Conservation (phyloP, 2,329 filamentous ascomycete genomes). For the Aureobasidium melanogenum region DNA sequence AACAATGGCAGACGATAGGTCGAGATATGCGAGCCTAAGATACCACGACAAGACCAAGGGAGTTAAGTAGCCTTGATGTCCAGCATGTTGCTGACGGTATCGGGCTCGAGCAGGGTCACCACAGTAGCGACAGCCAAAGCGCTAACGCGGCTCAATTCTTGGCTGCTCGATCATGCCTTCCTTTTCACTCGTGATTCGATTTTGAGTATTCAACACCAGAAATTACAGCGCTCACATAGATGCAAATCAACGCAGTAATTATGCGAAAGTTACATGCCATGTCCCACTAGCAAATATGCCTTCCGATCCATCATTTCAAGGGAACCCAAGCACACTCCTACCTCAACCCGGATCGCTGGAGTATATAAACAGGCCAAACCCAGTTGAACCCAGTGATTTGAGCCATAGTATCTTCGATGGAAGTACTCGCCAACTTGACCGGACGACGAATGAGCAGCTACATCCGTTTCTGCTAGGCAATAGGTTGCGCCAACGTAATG, state of each 20-base stretch:
- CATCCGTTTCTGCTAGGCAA: slow-evolving; percentile 19
- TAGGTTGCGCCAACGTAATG: slow-evolving; percentile 4
- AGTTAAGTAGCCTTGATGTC: neutral
- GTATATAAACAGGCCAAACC: slow-evolving; percentile 28
- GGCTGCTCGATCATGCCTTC: neutral
- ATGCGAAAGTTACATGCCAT: neutral
- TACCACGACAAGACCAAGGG: no score
- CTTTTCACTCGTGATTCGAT: neutral
- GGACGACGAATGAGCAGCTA: slow-evolving; percentile 20
- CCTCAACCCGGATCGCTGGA: slow-evolving; percentile 13
- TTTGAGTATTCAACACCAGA: neutral
- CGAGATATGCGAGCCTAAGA: no score
- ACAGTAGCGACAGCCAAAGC: neutral
- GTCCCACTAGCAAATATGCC: neutral
- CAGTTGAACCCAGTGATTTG: slow-evolving; percentile 25
- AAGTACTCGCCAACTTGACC: slow-evolving; percentile 20
- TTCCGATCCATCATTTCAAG: neutral
- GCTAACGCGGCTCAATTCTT: neutral
- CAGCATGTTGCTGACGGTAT: neutral
- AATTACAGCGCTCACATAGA: neutral
- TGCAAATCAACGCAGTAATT: neutral
- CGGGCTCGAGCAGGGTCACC: neutral
- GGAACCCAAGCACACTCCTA: neutral
- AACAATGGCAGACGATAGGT: no score
- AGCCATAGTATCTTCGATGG: slow-evolving; percentile 26